Evolutionary conservation across 2,329 filamentous ascomycete genomes (phyloP).

Genomic region (Aureobasidium leucospermi): DNA sequence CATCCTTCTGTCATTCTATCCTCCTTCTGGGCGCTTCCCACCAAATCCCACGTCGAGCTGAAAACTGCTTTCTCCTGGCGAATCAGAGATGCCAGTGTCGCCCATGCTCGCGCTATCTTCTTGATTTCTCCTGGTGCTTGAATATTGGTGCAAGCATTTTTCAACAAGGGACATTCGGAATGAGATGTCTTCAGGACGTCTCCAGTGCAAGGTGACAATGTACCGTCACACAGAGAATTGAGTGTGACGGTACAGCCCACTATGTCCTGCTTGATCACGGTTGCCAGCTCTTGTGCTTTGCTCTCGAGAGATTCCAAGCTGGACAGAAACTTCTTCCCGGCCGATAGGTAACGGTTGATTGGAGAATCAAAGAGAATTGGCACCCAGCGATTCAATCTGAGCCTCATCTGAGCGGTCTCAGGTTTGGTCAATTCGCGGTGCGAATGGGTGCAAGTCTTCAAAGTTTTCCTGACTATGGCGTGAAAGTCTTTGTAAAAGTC

Average conservation of each 20-base stretch:
- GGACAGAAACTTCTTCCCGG: not conserved
- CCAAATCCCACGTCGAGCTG: too few species aligned
- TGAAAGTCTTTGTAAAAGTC: not conserved
- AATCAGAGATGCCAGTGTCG: too few species aligned
- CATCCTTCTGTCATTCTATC: too few species aligned
- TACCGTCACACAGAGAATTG: not conserved
- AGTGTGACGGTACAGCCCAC: not conserved
- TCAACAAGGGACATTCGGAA: not conserved
- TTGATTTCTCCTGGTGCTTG: too few species aligned
- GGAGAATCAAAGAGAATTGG: not conserved
- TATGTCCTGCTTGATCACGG: not conserved
- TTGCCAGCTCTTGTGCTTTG: not conserved
- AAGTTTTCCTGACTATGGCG: not conserved
- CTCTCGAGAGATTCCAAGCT: not conserved
- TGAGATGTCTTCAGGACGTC: not conserved
- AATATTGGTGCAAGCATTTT: too few species aligned
- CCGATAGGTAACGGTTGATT: not conserved
- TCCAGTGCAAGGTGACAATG: not conserved
- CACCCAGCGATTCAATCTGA: not conserved
- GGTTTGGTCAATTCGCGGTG: not conserved
- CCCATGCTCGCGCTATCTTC: too few species aligned
- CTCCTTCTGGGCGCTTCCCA: too few species aligned
- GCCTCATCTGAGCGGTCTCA: not conserved
- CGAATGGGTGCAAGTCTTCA: not conserved
- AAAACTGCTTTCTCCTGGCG: too few species aligned